Evolutionary conservation across 2,329 filamentous ascomycete genomes (phyloP).

Genomic region (Penicillium sp.): DNA sequence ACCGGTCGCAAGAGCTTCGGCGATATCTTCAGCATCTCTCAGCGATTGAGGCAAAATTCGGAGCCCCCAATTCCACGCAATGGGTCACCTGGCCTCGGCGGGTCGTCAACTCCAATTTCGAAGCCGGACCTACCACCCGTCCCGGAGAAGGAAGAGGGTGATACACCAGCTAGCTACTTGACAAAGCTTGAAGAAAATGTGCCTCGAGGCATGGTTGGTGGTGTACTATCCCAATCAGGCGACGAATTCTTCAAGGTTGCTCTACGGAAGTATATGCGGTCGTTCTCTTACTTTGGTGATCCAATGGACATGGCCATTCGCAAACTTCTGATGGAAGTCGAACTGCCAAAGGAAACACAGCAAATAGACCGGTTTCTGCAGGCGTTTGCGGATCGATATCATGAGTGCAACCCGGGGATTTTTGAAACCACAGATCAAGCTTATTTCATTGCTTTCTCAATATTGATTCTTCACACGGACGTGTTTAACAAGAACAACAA

Average conservation of each 20-base stretch:
- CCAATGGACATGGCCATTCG: constrained; percentile 97
- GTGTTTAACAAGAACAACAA: constrained; percentile 99
- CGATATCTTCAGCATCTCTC: constrained; percentile 74
- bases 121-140: constrained; percentile 65
- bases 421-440: constrained; percentile 85
- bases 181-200: constrained; percentile 77
- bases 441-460: constrained; percentile 97
- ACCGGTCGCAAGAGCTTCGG: constrained; percentile 89
- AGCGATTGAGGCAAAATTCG: constrained; percentile 76
- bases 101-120: constrained; percentile 69
- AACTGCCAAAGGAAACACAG: constrained; percentile 94
- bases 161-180: constrained; percentile 87
- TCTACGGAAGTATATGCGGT: constrained; percentile 89
- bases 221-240: constrained; percentile 78
- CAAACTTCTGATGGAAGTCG: constrained; percentile 93
- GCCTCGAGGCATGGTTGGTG: constrained; percentile 78
- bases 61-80: constrained; percentile 67
- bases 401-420: constrained; percentile 97
- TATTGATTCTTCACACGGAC: constrained; percentile 94
- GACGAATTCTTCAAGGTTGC: constrained; percentile 82
- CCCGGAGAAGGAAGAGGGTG: constrained; percentile 79
- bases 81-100: constrained; percentile 59
- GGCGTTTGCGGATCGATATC: constrained; percentile 92
- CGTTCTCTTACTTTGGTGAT: constrained; percentile 92
- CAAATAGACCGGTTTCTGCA: constrained; percentile 95